Evolutionary conservation across 2,329 filamentous ascomycete species (phyloP).

Genomic region (Alternaria consortialis): DNA sequence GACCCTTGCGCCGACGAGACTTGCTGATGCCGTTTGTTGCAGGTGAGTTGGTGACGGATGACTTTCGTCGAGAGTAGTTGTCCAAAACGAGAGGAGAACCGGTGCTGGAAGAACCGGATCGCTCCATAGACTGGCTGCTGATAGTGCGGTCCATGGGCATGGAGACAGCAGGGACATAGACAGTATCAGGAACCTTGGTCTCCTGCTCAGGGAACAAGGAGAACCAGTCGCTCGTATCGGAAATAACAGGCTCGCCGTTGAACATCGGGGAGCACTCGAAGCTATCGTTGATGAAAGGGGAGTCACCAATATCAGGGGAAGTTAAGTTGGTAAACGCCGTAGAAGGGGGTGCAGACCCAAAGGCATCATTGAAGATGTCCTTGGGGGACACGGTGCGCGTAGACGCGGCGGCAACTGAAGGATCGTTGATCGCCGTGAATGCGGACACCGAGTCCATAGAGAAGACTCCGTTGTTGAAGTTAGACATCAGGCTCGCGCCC

Average conservation of each 20-base stretch:
- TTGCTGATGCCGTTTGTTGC: conserved; percentile 73
- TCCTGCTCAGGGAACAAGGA: conserved; percentile 72
- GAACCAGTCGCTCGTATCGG: conserved; percentile 69
- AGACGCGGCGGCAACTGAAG: conserved; percentile 48
- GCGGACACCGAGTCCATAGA: conserved; percentile 43
- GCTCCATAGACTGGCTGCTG: conserved; percentile 50
- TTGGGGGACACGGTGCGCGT: conserved; percentile 79
- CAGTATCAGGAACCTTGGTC: conserved; percentile 36
- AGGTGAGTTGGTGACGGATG: conserved; percentile 57
- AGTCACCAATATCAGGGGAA: conserved; percentile 80
- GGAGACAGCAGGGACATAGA: conserved; percentile 36
- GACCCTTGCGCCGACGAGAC: conserved; percentile 80
- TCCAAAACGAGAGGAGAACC: conserved; percentile 50
- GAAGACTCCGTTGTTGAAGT: conserved; percentile 48
- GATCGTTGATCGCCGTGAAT: conserved; percentile 59
- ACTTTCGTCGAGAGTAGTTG: conserved; percentile 51
- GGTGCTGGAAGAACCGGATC: conserved; percentile 47
- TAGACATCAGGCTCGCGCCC: conserved; percentile 58
- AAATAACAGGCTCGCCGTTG: conserved; percentile 64
- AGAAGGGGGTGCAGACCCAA: conserved; percentile 81
- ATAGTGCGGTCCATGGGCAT: conserved; percentile 54
- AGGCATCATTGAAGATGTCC: conserved; percentile 76
- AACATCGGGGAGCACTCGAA: conserved; percentile 84
- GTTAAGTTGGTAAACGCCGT: conserved; percentile 83
- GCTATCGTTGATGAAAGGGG: conserved; percentile 74